Evolutionary conservation across 2,329 filamentous ascomycete species (phyloP).

Genomic region (Fusarium foetens): DNA sequence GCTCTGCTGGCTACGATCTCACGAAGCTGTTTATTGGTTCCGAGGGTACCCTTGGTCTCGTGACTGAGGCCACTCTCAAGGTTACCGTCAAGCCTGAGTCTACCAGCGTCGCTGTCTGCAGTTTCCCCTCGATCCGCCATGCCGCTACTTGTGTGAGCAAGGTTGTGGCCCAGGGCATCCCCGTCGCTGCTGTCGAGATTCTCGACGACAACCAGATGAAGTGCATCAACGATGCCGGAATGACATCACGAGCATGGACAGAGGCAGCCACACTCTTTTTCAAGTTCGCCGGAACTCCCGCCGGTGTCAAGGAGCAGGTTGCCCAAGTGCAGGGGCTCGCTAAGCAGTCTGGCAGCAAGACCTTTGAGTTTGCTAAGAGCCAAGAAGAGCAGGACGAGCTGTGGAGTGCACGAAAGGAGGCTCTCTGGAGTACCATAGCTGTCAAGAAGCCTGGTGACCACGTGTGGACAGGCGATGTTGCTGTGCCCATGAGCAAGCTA

Average conservation of each 20-base stretch:
- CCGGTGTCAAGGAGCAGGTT: slow-evolving; percentile 82
- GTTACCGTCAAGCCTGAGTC: slow-evolving; percentile 83
- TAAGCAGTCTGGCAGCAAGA: slow-evolving; percentile 68
- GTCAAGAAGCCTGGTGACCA: slow-evolving; percentile 72
- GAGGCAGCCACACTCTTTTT: slow-evolving; percentile 84
- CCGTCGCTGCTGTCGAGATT: slow-evolving; percentile 91
- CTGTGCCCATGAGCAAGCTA: slow-evolving; percentile 79
- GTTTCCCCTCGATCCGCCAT: slow-evolving; percentile 67
- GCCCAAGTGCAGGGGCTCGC: slow-evolving; percentile 72
- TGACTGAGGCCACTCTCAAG: slow-evolving; percentile 91
- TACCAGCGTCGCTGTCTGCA: slow-evolving; percentile 81
- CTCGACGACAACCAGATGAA: slow-evolving; percentile 91
- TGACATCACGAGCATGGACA: slow-evolving; percentile 73
- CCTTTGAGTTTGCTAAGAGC: slow-evolving; percentile 80
- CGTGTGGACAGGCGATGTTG: slow-evolving; percentile 89
- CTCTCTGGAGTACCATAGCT: slow-evolving; percentile 82
- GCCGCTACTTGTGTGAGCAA: slow-evolving; percentile 83
- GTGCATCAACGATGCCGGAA: slow-evolving; percentile 72
- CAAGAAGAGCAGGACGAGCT: slow-evolving; percentile 78
- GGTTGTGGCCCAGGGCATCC: slow-evolving; percentile 83
- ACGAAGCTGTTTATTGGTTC: slow-evolving; percentile 90
- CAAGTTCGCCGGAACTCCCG: slow-evolving; percentile 80
- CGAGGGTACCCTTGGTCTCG: slow-evolving; percentile 89
- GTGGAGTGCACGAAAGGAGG: slow-evolving; percentile 86
- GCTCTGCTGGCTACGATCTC: slow-evolving; percentile 90